phyloP scores from a whole-genome alignment of 2,329 filamentous ascomycete genomes.

The Phialophora macrospora region DNA sequence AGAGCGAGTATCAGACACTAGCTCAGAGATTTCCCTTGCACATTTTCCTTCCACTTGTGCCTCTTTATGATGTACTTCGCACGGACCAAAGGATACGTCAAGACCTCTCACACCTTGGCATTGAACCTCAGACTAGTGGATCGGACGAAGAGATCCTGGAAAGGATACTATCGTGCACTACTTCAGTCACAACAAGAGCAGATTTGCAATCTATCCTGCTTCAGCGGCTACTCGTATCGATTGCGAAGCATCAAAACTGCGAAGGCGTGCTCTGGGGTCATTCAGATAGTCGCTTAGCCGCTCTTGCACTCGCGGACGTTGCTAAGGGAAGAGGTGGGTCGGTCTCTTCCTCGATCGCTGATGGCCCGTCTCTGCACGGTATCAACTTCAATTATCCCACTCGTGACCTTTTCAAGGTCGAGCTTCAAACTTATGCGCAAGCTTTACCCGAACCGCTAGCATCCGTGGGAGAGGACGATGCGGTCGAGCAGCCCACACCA shows the following conservation, averaged over 20 bases:
- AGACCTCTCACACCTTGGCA: conserved; percentile 28
- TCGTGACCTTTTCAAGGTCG: conserved; percentile 81
- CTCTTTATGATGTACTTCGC: conserved; percentile 67
- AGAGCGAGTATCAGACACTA: conserved; percentile 54
- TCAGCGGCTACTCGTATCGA: conserved; percentile 70
- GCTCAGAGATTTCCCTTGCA: conserved; percentile 68
- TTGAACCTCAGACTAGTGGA: conserved; percentile 29
- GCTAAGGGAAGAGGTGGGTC: conserved; percentile 88
- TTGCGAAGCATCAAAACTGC: conserved; percentile 65
- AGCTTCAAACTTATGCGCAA: conserved; percentile 71
- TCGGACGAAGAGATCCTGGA: conserved; percentile 57
- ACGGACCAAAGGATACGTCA: conserved; percentile 41
- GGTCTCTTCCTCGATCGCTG: conserved; percentile 79
- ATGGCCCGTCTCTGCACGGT: conserved; percentile 68
- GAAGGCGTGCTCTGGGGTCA: conserved; percentile 79
- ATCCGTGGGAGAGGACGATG: conserved; percentile 27
- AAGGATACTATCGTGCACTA: conserved; percentile 63
- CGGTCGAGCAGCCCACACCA: conserved; percentile 38
- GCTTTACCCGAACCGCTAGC: conserved; percentile 42
- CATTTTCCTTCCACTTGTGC: conserved; percentile 62
- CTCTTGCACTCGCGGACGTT: conserved; percentile 82
- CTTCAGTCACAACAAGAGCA: conserved; percentile 73
- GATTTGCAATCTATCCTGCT: conserved; percentile 75
- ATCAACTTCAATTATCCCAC: conserved; percentile 76
- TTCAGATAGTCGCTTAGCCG: conserved; percentile 85